phyloP scores from a whole-genome alignment of 768 basidiomycete genomes.

The Lactarius psammicola region DNA sequence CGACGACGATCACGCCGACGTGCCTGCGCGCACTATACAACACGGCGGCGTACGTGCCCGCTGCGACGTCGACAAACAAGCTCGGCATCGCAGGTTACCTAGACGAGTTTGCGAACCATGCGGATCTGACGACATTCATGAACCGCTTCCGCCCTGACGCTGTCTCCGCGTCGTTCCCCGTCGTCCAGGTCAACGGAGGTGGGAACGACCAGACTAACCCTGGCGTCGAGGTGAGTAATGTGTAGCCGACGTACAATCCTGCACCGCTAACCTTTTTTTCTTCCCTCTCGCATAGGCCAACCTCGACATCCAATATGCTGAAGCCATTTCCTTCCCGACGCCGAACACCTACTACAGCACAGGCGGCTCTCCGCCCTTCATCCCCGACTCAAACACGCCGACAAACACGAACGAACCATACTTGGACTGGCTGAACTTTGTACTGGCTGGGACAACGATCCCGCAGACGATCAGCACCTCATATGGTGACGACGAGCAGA shows the following conservation, averaged over 20 bases:
- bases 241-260: too few species aligned
- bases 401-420: conserved; percentile 61
- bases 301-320: conserved; percentile 41
- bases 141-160: too few species aligned
- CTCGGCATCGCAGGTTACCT: conserved; percentile 33
- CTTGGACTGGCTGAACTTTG: conserved; percentile 60
- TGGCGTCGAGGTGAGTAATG: too few species aligned
- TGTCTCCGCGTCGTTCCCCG: too few species aligned
- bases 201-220: too few species aligned
- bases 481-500: conserved; percentile 59
- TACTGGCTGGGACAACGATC: conserved; percentile 44
- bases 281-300: conserved; percentile 31
- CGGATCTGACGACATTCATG: too few species aligned
- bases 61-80: background rate
- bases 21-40: conserved; percentile 35
- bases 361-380: conserved; percentile 64
- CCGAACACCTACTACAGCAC: conserved; percentile 65
- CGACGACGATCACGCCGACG: too few species aligned
- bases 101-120: too few species aligned
- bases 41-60: conserved; percentile 25
- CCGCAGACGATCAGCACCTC: conserved; percentile 63
- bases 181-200: too few species aligned
- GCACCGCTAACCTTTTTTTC: background rate
- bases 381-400: conserved; percentile 39
- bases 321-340: conserved; percentile 47